These are phyloP conservation scores for Eucalyptus sp. DNA, from an alignment of 345 rosid species.

Conservation along the genomic window DNA sequence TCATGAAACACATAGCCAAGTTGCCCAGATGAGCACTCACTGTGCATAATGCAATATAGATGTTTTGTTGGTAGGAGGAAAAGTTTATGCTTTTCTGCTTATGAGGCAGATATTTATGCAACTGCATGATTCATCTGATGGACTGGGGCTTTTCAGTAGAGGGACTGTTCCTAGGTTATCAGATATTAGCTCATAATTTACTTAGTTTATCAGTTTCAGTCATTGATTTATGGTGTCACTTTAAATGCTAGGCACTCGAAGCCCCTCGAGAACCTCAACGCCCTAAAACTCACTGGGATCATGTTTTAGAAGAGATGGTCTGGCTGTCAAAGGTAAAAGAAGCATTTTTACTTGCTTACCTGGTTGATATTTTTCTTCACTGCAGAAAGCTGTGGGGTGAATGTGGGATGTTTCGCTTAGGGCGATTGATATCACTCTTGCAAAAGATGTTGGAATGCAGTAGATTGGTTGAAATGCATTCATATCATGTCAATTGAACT, in stretches of 20 bases:
- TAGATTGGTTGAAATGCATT: neutral
- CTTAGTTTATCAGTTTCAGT: neutral
- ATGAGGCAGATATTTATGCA: neutral
- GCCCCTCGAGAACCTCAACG: slow-evolving; percentile 92
- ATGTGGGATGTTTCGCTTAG: neutral
- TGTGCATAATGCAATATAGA: neutral
- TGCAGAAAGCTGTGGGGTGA: neutral
- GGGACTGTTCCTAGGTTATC: neutral
- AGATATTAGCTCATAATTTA: neutral
- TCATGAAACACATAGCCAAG: neutral
- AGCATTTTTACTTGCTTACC: neutral
- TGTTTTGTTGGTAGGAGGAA: neutral
- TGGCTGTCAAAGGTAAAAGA: slow-evolving; percentile 90
- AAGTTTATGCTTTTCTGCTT: neutral
- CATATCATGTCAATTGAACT: slow-evolving; percentile 12
- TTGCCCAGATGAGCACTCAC: neutral
- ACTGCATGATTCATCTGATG: neutral
- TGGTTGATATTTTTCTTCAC: neutral
- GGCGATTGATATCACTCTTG: neutral
- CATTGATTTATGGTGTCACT: neutral
- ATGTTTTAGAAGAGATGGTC: slow-evolving; percentile 94
- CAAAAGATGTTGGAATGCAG: neutral
- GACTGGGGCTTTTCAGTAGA: neutral
- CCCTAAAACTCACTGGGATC: slow-evolving; percentile 97
- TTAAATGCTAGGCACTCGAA: slow-evolving; percentile 60